These are phyloP conservation scores for Cercospora sojina DNA, from an alignment of 2,329 filamentous ascomycete species.

Conservation along the genomic window DNA sequence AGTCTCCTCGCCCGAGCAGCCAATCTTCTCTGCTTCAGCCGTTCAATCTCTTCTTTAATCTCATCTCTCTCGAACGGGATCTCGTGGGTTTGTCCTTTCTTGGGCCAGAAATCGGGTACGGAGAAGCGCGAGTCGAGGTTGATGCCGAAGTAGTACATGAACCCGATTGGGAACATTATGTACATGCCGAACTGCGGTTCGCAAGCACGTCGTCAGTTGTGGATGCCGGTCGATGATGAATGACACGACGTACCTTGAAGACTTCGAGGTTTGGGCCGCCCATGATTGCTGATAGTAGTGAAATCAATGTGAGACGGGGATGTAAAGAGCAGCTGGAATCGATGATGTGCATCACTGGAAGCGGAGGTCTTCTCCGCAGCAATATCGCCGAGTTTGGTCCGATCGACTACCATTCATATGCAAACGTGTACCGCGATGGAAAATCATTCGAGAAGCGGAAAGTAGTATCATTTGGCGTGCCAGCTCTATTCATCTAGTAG, in stretches of 20 bases:
- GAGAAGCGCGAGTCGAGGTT: slow-evolving; percentile 92
- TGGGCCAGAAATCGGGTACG: slow-evolving; percentile 92
- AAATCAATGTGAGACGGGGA: not conserved
- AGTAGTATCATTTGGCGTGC: not conserved
- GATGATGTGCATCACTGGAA: slow-evolving; percentile 13
- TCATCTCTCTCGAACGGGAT: slow-evolving; percentile 77
- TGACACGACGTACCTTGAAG: slow-evolving; percentile 69
- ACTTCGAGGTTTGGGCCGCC: slow-evolving; percentile 88
- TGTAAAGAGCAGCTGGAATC: slow-evolving; percentile 5
- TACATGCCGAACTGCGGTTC: slow-evolving; percentile 85
- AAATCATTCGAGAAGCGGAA: not conserved
- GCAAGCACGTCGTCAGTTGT: too few relatives aligned
- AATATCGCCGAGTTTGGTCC: not conserved
- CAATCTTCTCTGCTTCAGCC: slow-evolving; percentile 58
- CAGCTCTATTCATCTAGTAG: slow-evolving; percentile 8
- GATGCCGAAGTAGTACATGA: slow-evolving; percentile 99
- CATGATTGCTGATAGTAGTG: slow-evolving; percentile 50
- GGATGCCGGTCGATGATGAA: not conserved
- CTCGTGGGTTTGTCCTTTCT: slow-evolving; percentile 70
- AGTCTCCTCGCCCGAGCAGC: slow-evolving; percentile 51
- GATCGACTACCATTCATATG: not conserved
- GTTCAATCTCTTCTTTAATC: slow-evolving; percentile 76
- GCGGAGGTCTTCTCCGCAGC: slow-evolving; percentile 6
- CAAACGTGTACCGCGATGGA: not conserved
- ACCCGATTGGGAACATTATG: slow-evolving; percentile 96